Evolutionary conservation across 106 monocot genomes (phyloP), one percentile per base, ranked within the genome.

Genomic region (Ottelia alismoides): DNA sequence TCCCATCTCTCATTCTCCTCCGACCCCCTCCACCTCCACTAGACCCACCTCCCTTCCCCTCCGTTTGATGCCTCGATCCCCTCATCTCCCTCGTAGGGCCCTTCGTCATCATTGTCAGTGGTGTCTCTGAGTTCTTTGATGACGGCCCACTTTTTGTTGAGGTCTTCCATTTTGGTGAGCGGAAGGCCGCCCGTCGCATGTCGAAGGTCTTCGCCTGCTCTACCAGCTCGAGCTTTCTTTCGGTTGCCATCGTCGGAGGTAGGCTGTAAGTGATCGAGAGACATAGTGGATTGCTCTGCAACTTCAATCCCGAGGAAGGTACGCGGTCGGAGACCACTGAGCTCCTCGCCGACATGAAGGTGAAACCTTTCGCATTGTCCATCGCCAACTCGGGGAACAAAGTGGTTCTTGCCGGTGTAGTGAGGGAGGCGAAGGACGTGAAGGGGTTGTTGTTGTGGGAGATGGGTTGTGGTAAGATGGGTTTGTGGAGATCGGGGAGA

Each of bases 161-260:
- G 48, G 66, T 71, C 9, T 56, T 30, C 51, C 46, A 45, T 2
- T 28, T 20, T 28, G 49, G n/a, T 1, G 2, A 22, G 27, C 11
- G 23, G 53, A 10, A 20, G 43, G 35, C 17, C 19, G 25, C 27
- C 53, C 66, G 62, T 64, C 62, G 70, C 19, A 63, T 85, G 55
- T 76, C 85, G 25, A 67, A 55, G 45, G 66, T 18, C 22, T 67
- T 78, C 57, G 31, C 29, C 22, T 73, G 55, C 2, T 80, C 73
- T 1, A 30, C 78, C 1, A 53, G 70, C 9, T 65, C 84, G 48
- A 64, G 51, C 47, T 85, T 73, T 76, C 67, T 85, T 12, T 73
- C 80, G 16, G 66, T 27, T 16, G 80, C 79, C 1, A 67, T 69
- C 5, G 70, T 64, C 11, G 66, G 60, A 2, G 22, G 31, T 45